Conservation (phyloP, 805 yeast species). For the Brettanomyces anomalus region DNA sequence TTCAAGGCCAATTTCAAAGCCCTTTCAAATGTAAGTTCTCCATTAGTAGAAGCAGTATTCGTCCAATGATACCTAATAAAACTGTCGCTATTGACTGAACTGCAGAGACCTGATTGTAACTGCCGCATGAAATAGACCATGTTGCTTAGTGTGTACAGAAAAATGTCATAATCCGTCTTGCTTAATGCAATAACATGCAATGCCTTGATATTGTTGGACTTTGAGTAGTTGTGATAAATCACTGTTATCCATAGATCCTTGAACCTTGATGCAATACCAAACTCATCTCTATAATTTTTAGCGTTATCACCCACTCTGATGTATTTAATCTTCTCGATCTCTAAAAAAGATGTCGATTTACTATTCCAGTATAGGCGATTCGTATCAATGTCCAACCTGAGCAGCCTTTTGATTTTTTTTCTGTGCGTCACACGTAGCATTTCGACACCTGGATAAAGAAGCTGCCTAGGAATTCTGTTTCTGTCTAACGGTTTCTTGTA, state of each 20-base stretch:
- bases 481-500: slow-evolving; percentile 15
- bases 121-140: slow-evolving; percentile 51
- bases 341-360: slow-evolving; percentile 34
- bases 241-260: slow-evolving; percentile 73
- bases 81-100: slow-evolving; percentile 33
- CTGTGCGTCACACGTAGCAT: slow-evolving; percentile 62
- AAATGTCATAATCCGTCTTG: slow-evolving; percentile 40
- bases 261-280: slow-evolving; percentile 58
- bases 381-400: slow-evolving; percentile 45
- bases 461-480: slow-evolving; percentile 33
- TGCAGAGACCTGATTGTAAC: slow-evolving; percentile 46
- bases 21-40: slow-evolving; percentile 50
- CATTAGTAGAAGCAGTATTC: slow-evolving; percentile 27
- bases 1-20: slow-evolving; percentile 56
- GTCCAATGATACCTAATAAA: slow-evolving; percentile 57
- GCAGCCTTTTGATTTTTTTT: slow-evolving; percentile 50
- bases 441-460: slow-evolving; percentile 50
- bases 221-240: slow-evolving; percentile 53
- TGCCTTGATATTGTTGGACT: slow-evolving; percentile 58
- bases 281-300: slow-evolving; percentile 76
- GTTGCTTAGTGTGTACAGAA: slow-evolving; percentile 46
- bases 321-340: slow-evolving; percentile 56
- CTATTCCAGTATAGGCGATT: slow-evolving; percentile 53
- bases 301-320: slow-evolving; percentile 64
- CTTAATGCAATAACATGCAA: slow-evolving; percentile 66